Base-by-base conservation (phyloP, 768 basidiomycete species). In the Termitomyces sp. region DNA sequence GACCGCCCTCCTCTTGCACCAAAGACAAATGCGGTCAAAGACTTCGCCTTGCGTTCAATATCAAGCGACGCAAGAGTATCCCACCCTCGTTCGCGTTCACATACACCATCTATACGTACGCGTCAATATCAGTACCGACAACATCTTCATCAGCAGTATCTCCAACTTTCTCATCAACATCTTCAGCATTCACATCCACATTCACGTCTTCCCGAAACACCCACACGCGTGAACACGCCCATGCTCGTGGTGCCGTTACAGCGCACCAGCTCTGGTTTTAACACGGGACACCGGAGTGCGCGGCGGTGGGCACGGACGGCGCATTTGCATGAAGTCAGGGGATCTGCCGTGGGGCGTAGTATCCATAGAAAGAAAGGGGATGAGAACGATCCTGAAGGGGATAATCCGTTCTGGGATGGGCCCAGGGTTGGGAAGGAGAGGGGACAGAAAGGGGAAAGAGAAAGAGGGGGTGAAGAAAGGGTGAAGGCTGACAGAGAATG, bases 281-380 rank as follows among this genome's bases (percentile, higher is more conserved):
- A 30, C 15, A 47, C 56, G 45, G 36, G 27, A 6, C 78, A 78
- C 7, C 75, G 72, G 53, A 79, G 80, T 55, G 79, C 81, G 18
- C 81, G 79, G 61, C 78, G 77, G 39, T 86, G 84, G 80, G 87
- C 87, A 22, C 75, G 84, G 39, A 86, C 76, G 0, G 84, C 88
- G 3, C 88, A 90, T 73, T 63, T 89, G 48, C 88, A 90, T 61
- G 84, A 87, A 65, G 81, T 88, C n/a, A 50, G 60, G 45, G 50
- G 45, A 18, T 55, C 54, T 41, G 48, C 24, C 11, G 3, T 41
- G 6, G 27, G 12, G 15, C 57, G 27, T 36, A 16, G 20, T 11
- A 30, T 22, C 4, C 30, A 61, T 24, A 33, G 18, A 27, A 57
- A 30, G 33, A 57, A 11, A 33, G 24, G 30, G 12, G 37, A 56